phyloP scores from a whole-genome alignment of 148 eudicot genomes.

The Fagopyrum tataricum region DNA sequence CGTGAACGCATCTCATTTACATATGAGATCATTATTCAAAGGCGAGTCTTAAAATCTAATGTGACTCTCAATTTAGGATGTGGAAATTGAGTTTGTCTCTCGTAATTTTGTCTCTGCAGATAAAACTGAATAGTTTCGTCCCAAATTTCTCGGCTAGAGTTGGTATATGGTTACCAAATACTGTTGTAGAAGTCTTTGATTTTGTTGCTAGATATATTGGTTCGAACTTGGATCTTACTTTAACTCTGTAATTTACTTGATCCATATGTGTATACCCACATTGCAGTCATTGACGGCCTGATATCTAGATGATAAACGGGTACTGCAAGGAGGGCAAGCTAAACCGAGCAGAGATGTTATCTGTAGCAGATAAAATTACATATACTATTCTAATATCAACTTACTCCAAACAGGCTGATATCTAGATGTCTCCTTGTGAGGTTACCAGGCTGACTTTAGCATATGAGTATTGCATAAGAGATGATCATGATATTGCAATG shows the following conservation, averaged over 20 bases:
- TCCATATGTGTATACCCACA: too few relatives aligned
- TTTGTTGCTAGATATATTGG: background rate
- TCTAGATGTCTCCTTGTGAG: conserved; percentile 60
- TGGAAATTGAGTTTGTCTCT: too few relatives aligned
- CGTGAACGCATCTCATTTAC: conserved; percentile 83
- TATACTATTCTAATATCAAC: conserved; percentile 70
- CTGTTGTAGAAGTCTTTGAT: background rate
- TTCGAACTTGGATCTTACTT: too few relatives aligned
- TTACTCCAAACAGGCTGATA: conserved; percentile 47
- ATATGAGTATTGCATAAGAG: conserved; percentile 66
- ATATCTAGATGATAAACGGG: conserved; percentile 84
- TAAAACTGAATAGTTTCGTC: background rate
- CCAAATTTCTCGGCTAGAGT: background rate
- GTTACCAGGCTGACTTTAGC: conserved; percentile 78
- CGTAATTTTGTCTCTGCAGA: too few relatives aligned
- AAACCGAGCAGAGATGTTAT: conserved; percentile 79
- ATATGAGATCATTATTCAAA: conserved; percentile 85
- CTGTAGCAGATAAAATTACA: conserved; percentile 62
- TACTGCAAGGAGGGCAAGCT: conserved; percentile 79
- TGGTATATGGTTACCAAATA: background rate
- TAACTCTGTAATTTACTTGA: too few relatives aligned
- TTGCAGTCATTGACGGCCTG: too few relatives aligned
- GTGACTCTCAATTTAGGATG: too few relatives aligned
- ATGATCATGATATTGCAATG: conserved; percentile 35
- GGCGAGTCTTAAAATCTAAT: conserved; percentile 35